Evolutionary conservation across 495 filamentous ascomycete genomes (phyloP).

Genomic region (Podospora bellae-mahoneyi): DNA sequence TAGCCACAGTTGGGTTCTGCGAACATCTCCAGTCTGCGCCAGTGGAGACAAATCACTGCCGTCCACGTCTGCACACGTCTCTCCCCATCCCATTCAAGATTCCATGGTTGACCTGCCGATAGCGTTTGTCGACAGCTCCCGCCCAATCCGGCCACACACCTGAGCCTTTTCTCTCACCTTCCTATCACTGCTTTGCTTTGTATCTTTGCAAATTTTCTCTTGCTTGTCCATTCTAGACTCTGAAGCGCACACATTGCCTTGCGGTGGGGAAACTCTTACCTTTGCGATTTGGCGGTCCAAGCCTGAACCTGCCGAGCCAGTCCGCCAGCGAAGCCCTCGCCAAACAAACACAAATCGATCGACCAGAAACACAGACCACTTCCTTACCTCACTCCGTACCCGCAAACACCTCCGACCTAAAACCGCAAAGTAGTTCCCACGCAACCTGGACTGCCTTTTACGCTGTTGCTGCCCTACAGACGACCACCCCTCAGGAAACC

Average conservation of each 20-base stretch:
- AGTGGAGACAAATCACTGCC: constrained; percentile 28
- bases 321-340: background rate
- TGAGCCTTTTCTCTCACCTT: background rate
- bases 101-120: background rate
- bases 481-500: constrained; percentile 5
- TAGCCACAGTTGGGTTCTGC: background rate
- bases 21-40: background rate
- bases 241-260: constrained; percentile 5
- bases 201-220: constrained; percentile 1
- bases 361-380: background rate
- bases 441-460: background rate
- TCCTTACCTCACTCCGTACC: background rate
- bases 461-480: background rate
- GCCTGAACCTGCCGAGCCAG: background rate
- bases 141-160: background rate
- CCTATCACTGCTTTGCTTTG: background rate
- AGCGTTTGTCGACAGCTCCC: constrained; percentile 10
- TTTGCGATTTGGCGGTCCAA: background rate
- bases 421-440: background rate
- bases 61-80: constrained; percentile 30
- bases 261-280: constrained; percentile 10
- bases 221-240: background rate
- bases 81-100: background rate
- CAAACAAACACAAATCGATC: background rate
- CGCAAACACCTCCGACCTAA: background rate